Conservation (phyloP, 1,284 basidiomycete genomes). For the Apiotrichum brassicae region DNA sequence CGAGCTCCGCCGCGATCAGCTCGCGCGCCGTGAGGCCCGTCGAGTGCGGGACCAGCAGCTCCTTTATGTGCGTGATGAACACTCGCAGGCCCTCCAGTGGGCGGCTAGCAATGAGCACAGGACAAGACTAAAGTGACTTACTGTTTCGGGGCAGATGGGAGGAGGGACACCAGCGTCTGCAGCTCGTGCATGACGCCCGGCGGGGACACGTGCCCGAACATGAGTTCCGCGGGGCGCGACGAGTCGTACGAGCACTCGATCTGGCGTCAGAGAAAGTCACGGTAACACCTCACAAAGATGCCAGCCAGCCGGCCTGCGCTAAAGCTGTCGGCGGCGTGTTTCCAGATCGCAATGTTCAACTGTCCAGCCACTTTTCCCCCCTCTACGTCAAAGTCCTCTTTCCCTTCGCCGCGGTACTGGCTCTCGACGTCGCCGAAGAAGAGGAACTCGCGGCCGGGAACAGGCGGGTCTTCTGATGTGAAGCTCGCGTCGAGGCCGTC, state of each 20-base stretch:
- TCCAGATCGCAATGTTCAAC: slow-evolving; percentile 37
- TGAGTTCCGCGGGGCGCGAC: slow-evolving; percentile 30
- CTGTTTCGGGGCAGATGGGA: slow-evolving; percentile 4
- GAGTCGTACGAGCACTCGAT: slow-evolving; percentile 47
- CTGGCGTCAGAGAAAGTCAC: slow-evolving; percentile 15
- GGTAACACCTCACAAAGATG: slow-evolving; percentile 38
- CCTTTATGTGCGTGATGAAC: slow-evolving; percentile 45
- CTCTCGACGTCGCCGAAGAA: slow-evolving; percentile 46
- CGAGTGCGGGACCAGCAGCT: slow-evolving; percentile 36
- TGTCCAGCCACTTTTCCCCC: slow-evolving; percentile 11
- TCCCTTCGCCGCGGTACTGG: slow-evolving; percentile 18
- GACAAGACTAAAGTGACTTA: neutral
- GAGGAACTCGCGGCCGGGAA: slow-evolving; percentile 31
- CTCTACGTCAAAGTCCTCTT: slow-evolving; percentile 18
- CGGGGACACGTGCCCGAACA: slow-evolving; percentile 45
- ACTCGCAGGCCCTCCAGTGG: slow-evolving; percentile 36
- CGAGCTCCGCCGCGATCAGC: slow-evolving; percentile 32
- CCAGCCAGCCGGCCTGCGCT: slow-evolving; percentile 30
- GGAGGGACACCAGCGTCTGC: slow-evolving; percentile 24
- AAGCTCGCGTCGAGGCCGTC: neutral
- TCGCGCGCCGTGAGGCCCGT: slow-evolving; percentile 31
- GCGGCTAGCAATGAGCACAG: neutral
- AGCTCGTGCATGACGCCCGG: slow-evolving; percentile 39
- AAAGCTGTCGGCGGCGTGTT: slow-evolving; percentile 34
- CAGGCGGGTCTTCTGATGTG: neutral